Evolutionary conservation across 495 filamentous ascomycete genomes (phyloP), one percentile per base, ranked within the genome.

Genomic region (Corynascus novoguineensis): DNA sequence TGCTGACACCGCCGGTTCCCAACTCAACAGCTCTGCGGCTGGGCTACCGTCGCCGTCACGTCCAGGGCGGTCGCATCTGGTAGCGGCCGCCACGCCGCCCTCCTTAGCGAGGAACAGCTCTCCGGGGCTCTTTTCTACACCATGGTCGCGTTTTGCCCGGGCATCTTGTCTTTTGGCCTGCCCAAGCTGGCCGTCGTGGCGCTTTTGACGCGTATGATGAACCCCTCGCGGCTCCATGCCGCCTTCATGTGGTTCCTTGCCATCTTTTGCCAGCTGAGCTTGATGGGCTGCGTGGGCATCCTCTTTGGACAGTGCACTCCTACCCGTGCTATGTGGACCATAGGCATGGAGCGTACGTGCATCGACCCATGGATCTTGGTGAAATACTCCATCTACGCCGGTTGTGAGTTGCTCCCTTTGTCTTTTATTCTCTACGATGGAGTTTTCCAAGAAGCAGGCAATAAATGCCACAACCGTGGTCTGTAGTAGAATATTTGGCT

Each of bases 151-250:
- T 77, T 75, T 50, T 17, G 64, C 0, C 64, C 75, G 3, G 76
- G 71, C 8, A 66, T 79, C 25, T 32, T 75, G 27, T 72, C 72
- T 1, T 75, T 78, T 42, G 58, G 60, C 3, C 31, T 78, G 1
- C 75, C 76, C 12, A 79, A 78, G 55, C 62, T 77, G 9, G 72
- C 75, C 42, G 75, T 75, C 50, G 68, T 75, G 22, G 31, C 69
- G 24, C 73, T 77, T 24, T 61, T 80, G 27, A 59, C 65, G 15
- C 57, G 67, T 4, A 63, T 80, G 14, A 61, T 80, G 25, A 71
- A 63, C 15, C 69, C 71, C 5, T 62, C 53, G 31, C 58, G 47
- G 25, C 31, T 21, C 25, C 65, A 77, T 12, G 32, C 54, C 7
- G 59, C 66, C 12, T 59, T 70, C 7, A 54, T 80, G 21, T 78